Evolutionary conservation across 352 stramenopile genomes (phyloP).

Genomic region (Phytophthora uliginosa): DNA sequence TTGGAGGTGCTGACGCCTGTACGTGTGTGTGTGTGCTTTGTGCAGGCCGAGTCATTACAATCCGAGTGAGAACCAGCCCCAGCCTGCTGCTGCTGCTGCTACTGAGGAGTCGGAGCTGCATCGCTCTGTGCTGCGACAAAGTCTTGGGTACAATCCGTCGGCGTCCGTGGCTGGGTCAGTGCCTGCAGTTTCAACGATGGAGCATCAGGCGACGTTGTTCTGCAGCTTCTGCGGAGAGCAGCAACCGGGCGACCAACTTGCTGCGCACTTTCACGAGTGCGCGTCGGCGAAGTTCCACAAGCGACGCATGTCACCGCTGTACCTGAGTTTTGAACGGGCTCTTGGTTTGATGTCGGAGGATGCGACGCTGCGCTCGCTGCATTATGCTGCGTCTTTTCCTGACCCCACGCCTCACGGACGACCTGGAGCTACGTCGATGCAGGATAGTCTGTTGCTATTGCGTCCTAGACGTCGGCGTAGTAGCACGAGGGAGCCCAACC

Average conservation of each 20-base stretch:
- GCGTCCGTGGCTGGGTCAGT: slow-evolving; percentile 21
- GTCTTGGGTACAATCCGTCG: slow-evolving; percentile 41
- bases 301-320: slow-evolving; percentile 60
- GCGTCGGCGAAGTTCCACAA: slow-evolving; percentile 66
- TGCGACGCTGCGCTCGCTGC: slow-evolving; percentile 61
- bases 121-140: slow-evolving; percentile 38
- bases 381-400: slow-evolving; percentile 79
- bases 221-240: slow-evolving; percentile 81
- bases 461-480: slow-evolving; percentile 30
- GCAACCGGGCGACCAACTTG: slow-evolving; percentile 43
- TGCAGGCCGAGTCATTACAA: slow-evolving; percentile 40
- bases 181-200: slow-evolving; percentile 31
- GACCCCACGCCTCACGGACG: slow-evolving; percentile 51
- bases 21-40: slow-evolving; percentile 8
- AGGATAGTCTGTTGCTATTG: slow-evolving; percentile 59
- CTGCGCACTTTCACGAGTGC: slow-evolving; percentile 62
- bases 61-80: slow-evolving; percentile 21
- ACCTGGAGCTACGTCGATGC: slow-evolving; percentile 42
- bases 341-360: slow-evolving; percentile 77
- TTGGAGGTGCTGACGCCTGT: slow-evolving; percentile 2
- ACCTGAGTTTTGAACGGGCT: slow-evolving; percentile 71
- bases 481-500: slow-evolving; percentile 11
- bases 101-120: slow-evolving; percentile 27
- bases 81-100: slow-evolving; percentile 11
- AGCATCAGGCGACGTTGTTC: slow-evolving; percentile 59